A percentile compares a stretch with the other conserved stretches of the same genome.
phyloP scores from a whole-genome alignment of 306 rosid species.

The Acacia crassicarpa region DNA sequence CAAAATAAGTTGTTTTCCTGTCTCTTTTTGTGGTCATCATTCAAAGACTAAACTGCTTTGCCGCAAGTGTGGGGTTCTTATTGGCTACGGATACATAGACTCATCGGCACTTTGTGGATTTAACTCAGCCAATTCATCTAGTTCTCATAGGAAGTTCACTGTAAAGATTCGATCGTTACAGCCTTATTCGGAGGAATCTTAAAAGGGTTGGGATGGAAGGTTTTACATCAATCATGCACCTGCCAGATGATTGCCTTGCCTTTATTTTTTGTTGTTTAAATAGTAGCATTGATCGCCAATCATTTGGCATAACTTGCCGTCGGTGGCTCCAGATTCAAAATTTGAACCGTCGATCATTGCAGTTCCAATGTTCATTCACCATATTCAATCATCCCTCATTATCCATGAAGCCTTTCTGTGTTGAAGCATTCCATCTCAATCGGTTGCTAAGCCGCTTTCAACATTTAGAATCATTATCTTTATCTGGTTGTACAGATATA shows the following conservation, averaged over 20 bases:
- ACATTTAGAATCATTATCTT: slow-evolving; percentile 51
- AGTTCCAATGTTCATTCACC: slow-evolving; percentile 50
- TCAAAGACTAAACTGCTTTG: slow-evolving; percentile 61
- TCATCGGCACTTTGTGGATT: slow-evolving; percentile 55
- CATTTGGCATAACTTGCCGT: slow-evolving; percentile 67
- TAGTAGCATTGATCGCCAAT: slow-evolving; percentile 47
- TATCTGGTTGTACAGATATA: slow-evolving; percentile 57
- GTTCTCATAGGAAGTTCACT: slow-evolving; percentile 46
- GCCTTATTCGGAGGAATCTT: slow-evolving; percentile 57
- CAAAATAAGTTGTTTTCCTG: slow-evolving; percentile 54
- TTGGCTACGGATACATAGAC: slow-evolving; percentile 60
- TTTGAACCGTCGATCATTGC: slow-evolving; percentile 46
- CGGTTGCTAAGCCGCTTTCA: slow-evolving; percentile 62
- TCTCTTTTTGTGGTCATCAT: slow-evolving; percentile 43
- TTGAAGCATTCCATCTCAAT: slow-evolving; percentile 35
- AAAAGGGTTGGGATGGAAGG: slow-evolving; percentile 46
- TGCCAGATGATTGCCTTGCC: slow-evolving; percentile 63
- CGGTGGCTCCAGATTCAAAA: slow-evolving; percentile 60
- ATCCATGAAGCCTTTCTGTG: slow-evolving; percentile 22
- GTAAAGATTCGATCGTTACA: slow-evolving; percentile 54
- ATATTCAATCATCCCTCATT: slow-evolving; percentile 39
- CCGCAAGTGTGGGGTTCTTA: slow-evolving; percentile 60
- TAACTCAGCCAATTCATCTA: slow-evolving; percentile 48
- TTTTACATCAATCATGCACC: slow-evolving; percentile 50
- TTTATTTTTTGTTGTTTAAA: slow-evolving; percentile 52